These are phyloP conservation scores for Cordia subcordata DNA, from an alignment of 257 asterid genomes.

Conservation along the genomic window DNA sequence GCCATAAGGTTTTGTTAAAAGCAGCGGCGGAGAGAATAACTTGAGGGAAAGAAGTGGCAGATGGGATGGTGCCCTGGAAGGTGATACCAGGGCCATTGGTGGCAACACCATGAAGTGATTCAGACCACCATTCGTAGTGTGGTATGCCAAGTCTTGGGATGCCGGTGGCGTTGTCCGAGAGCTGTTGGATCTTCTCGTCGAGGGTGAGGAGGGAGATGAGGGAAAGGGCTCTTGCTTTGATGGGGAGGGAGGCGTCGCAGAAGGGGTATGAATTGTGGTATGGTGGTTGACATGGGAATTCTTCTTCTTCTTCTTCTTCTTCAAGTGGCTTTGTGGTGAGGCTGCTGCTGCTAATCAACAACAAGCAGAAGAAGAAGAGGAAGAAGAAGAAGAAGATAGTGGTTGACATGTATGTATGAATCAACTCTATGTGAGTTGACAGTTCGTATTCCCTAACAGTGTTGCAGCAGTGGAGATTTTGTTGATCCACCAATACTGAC, in stretches of 20 bases:
- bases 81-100: slow-evolving; percentile 76
- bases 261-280: slow-evolving; percentile 41
- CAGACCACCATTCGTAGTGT: slow-evolving; percentile 91
- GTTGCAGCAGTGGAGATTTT: no score
- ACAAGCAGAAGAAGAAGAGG: no score
- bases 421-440: no score
- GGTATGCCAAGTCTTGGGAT: slow-evolving; percentile 73
- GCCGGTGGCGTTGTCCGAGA: slow-evolving; percentile 54
- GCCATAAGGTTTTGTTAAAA: slow-evolving; percentile 71
- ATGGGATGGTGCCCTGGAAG: slow-evolving; percentile 50
- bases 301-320: no score
- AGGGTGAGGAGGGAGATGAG: slow-evolving; percentile 62
- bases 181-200: slow-evolving; percentile 68
- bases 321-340: no score
- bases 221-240: slow-evolving; percentile 46
- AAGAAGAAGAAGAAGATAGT: no score
- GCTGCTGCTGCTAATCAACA: no score
- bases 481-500: no score
- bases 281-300: slow-evolving; percentile 55
- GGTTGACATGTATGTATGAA: no score
- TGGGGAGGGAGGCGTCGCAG: slow-evolving; percentile 58
- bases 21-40: slow-evolving; percentile 74
- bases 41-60: slow-evolving; percentile 84
- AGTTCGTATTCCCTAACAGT: no score
- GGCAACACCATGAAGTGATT: slow-evolving; percentile 87